phyloP scores from a whole-genome alignment of 2,329 filamentous ascomycete species.

The Sclerotinia trifoliorum region DNA sequence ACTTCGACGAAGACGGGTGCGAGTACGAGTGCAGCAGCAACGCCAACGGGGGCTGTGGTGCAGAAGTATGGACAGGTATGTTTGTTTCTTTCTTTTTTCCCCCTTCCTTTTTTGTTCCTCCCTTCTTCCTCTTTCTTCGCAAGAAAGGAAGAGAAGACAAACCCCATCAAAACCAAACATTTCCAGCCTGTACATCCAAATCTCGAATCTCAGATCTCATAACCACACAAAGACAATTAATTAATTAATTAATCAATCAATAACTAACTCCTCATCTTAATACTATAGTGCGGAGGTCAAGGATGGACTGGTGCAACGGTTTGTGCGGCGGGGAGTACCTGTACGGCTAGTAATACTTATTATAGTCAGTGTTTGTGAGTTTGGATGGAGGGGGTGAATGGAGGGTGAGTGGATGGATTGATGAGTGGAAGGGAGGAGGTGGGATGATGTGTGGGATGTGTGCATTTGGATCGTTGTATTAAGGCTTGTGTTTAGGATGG shows the following conservation, averaged over 20 bases:
- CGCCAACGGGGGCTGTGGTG: constrained; percentile 1
- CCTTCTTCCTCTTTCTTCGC: too few relatives aligned
- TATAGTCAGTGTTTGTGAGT: constrained; percentile 31
- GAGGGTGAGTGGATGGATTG: not conserved
- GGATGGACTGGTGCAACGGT: constrained; percentile 28
- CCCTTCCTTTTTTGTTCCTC: too few relatives aligned
- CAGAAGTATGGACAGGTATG: constrained; percentile 28
- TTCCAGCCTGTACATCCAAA: too few relatives aligned
- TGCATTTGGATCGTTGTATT: not conserved
- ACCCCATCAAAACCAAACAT: too few relatives aligned
- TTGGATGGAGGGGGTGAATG: not conserved
- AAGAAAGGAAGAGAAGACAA: too few relatives aligned
- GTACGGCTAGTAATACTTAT: constrained; percentile 28
- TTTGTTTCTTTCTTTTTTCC: not conserved
- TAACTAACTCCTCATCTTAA: not conserved
- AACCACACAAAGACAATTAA: too few relatives aligned
- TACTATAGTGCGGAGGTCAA: constrained; percentile 30
- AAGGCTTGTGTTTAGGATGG: not conserved
- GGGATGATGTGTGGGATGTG: not conserved
- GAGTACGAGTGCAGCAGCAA: not conserved
- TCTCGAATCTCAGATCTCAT: too few relatives aligned
- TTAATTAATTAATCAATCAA: too few relatives aligned
- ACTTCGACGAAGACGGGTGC: not conserved
- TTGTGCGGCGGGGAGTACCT: constrained; percentile 28
- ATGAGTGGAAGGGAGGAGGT: not conserved